A percentile compares a stretch with the other conserved stretches of the same genome.
These are phyloP conservation scores for Penicillium sp. DNA, from an alignment of 2,329 filamentous ascomycete species.

Conservation along the genomic window DNA sequence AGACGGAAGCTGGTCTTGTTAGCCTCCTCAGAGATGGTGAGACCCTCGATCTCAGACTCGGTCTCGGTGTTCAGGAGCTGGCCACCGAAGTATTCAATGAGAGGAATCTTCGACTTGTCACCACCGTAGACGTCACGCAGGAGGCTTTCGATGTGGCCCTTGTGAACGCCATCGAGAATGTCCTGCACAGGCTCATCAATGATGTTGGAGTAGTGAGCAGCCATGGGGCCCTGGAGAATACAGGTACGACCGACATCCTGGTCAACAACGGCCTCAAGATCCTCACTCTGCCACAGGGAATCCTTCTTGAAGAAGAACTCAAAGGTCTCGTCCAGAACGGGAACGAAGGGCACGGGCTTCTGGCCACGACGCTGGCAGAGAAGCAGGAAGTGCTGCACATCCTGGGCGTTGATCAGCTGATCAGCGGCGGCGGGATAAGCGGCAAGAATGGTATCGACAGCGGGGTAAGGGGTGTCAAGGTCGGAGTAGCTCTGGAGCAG, in stretches of 20 bases:
- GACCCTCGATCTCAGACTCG: conserved; percentile 78
- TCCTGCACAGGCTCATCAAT: conserved; percentile 94
- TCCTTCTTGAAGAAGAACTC: conserved; percentile 99
- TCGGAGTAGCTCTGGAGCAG: conserved; percentile 88
- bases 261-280: conserved; percentile 90
- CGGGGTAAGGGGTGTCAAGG: conserved; percentile 76
- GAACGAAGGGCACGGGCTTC: conserved; percentile 96
- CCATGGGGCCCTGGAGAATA: conserved; percentile 92
- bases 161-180: conserved; percentile 87
- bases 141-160: conserved; percentile 79
- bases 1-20: conserved; percentile 83
- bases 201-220: conserved; percentile 83
- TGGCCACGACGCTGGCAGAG: conserved; percentile 89
- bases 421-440: conserved; percentile 83
- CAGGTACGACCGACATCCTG: conserved; percentile 96
- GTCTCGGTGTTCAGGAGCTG: conserved; percentile 71
- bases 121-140: conserved; percentile 77
- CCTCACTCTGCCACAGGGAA: conserved; percentile 98
- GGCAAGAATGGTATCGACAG: conserved; percentile 76
- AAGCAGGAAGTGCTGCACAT: conserved; percentile 94
- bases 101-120: conserved; percentile 73
- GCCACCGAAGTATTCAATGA: conserved; percentile 93
- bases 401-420: conserved; percentile 96
- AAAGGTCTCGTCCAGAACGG: conserved; percentile 92
- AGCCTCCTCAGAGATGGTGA: conserved; percentile 78